Conservation (phyloP, 768 basidiomycete genomes). For the Gloeophyllum trabeum region DNA sequence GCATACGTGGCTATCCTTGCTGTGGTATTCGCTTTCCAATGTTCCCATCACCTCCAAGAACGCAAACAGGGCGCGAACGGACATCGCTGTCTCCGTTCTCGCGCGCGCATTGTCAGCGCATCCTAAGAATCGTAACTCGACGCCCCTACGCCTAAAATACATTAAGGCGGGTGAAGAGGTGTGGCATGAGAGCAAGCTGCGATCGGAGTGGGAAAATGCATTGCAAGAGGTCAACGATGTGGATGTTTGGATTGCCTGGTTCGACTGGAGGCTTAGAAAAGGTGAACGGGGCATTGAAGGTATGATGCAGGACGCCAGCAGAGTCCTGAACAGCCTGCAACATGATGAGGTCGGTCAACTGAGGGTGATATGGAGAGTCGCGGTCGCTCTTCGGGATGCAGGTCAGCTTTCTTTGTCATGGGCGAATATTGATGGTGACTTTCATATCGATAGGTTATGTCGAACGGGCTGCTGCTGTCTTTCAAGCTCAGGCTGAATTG, state of each 20-base stretch:
- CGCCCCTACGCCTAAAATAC: slow-evolving; percentile 45
- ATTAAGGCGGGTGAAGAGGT: slow-evolving; percentile 64
- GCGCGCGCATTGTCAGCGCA: slow-evolving; percentile 50
- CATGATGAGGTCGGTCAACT: slow-evolving; percentile 38
- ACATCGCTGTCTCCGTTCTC: slow-evolving; percentile 60
- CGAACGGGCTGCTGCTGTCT: slow-evolving; percentile 67
- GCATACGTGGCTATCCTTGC: slow-evolving; percentile 49
- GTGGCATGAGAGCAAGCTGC: slow-evolving; percentile 46
- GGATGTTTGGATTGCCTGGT: slow-evolving; percentile 69
- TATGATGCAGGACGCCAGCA: slow-evolving; percentile 37
- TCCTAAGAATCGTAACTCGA: slow-evolving; percentile 36
- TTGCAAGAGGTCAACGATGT: slow-evolving; percentile 35
- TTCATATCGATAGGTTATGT: slow-evolving; percentile 38
- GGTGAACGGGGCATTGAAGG: slow-evolving; percentile 36
- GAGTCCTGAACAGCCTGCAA: slow-evolving; percentile 32
- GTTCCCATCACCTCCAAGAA: slow-evolving; percentile 60
- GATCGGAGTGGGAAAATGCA: slow-evolving; percentile 61
- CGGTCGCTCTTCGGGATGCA: slow-evolving; percentile 50
- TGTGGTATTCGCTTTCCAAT: slow-evolving; percentile 51
- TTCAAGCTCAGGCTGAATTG: slow-evolving; percentile 81
- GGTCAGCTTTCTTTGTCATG: slow-evolving; percentile 37
- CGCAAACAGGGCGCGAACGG: slow-evolving; percentile 52
- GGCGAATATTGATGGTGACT: not conserved
- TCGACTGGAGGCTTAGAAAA: slow-evolving; percentile 60
- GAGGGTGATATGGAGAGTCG: slow-evolving; percentile 62